Evolutionary conservation across 2,329 filamentous ascomycete genomes (phyloP), one percentile per base, ranked within the genome.

Genomic region (Aspergillus floridensis): DNA sequence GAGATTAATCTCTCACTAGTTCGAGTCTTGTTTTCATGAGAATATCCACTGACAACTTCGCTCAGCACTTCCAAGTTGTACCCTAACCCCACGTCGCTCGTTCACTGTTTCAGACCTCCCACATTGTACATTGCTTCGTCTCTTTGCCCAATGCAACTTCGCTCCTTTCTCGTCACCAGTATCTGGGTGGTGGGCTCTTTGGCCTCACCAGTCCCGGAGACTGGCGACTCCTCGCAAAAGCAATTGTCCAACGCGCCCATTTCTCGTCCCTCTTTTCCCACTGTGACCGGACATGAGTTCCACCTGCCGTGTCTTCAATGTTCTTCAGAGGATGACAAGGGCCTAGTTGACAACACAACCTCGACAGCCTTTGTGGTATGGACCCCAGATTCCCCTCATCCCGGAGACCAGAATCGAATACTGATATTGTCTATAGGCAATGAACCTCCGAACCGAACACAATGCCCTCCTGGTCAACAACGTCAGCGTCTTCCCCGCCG

Each of bases 201-300:
- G 46, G 53, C 53, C 10, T 21, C 19, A 19, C 53, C 53, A 1
- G 44, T 48, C 19, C 26, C n/a, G 24, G 14, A 32, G 31, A 29
- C 41, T 21, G 41, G 26, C 10, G 41, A 55, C 26, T 26, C 16
- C 10, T 3, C 10, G 6, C 38, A 44, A 8, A 14, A 19, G 7
- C 35, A 16, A 6, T 41, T 26, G 26, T 21, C 19, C 8, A 11
- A 44, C 5, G 4, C 32, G 1, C 7, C 19, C 10, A 22, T n/a
- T 11, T 11, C 52, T 19, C 38, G 47, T 26, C 14, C 22, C 12
- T 2, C 26, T 12, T n/a, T 53, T 14, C 53, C 44, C 19, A 14
- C 31, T 8, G 53, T 48, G n/a, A 55, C 53, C 41, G 53, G 53
- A n/a, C 53, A 55, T 55, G 53, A 55, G 41, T 14, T 55, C 41